phyloP scores from a whole-genome alignment of 2,329 filamentous ascomycete genomes.

The Botrytis elliptica region DNA sequence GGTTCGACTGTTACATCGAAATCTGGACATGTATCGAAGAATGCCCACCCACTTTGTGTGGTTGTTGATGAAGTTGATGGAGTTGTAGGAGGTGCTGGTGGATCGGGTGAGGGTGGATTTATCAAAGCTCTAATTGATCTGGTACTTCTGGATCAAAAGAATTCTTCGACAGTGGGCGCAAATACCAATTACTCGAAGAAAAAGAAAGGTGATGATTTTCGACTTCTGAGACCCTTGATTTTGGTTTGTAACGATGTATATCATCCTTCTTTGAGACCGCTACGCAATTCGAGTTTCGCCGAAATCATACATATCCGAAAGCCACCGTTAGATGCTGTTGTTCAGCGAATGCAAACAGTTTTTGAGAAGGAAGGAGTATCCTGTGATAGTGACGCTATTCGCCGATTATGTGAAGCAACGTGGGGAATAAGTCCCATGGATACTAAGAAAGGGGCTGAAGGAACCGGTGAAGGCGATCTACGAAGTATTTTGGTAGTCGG shows the following conservation, averaged over 20 bases:
- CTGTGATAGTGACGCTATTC: conserved; percentile 84
- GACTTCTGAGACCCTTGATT: conserved; percentile 82
- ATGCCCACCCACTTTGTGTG: conserved; percentile 85
- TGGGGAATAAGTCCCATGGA: conserved; percentile 79
- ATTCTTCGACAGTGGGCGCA: conserved; percentile 47
- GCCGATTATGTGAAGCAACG: conserved; percentile 77
- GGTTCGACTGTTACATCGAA: conserved; percentile 56
- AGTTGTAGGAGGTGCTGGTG: conserved; percentile 76
- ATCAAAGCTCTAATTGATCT: conserved; percentile 93
- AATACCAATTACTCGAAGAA: conserved; percentile 42
- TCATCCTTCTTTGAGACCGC: conserved; percentile 78
- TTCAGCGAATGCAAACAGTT: conserved; percentile 74
- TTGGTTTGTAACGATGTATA: conserved; percentile 98
- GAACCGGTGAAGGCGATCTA: conserved; percentile 69
- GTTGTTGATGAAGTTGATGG: conserved; percentile 97
- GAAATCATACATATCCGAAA: conserved; percentile 92
- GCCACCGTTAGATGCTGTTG: conserved; percentile 81
- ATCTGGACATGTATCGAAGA: conserved; percentile 59
- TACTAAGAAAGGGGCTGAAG: conserved; percentile 64
- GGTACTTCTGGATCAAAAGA: conserved; percentile 81
- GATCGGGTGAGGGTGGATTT: conserved; percentile 85
- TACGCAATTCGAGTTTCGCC: conserved; percentile 80
- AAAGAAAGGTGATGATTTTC: conserved; percentile 82
- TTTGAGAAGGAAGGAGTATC: conserved; percentile 87
- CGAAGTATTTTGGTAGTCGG: conserved; percentile 82